Conservation (phyloP, 306 rosid genomes). For the Alnus glutinosa region DNA sequence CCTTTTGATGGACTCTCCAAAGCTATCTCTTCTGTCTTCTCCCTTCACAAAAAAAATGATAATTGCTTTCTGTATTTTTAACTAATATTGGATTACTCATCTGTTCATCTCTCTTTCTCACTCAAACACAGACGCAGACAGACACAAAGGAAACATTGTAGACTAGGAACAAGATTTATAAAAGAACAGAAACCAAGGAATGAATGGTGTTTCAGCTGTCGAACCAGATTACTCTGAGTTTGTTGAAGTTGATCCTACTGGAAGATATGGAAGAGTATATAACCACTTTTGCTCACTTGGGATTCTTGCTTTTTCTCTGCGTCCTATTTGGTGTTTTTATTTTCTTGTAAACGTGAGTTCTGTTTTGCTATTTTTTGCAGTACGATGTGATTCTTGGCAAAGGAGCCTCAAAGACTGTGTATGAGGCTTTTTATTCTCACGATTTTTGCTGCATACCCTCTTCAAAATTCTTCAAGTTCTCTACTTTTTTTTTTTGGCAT, state of each 20-base stretch:
- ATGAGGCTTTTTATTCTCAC: conserved; percentile 35
- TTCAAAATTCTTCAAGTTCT: conserved; percentile 12
- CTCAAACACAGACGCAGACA: neutral
- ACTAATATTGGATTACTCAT: conserved; percentile 5
- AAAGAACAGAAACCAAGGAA: conserved; percentile 37
- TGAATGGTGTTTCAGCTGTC: conserved; percentile 55
- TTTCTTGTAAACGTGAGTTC: neutral
- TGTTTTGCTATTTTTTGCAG: conserved; percentile 40
- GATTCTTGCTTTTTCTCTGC: neutral
- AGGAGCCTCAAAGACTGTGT: conserved; percentile 98
- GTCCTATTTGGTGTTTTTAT: conserved; percentile 18
- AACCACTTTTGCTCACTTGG: neutral
- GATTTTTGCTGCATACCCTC: conserved; percentile 16
- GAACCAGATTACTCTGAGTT: conserved; percentile 59
- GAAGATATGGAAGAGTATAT: conserved; percentile 98
- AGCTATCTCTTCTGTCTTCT: conserved; percentile 16
- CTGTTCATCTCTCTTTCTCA: conserved; percentile 28
- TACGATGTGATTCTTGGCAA: conserved; percentile 93
- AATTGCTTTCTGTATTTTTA: conserved; percentile 15
- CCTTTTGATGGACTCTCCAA: conserved; percentile 46
- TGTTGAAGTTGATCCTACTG: conserved; percentile 95
- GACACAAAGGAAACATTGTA: conserved; percentile 19
- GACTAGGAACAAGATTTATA: conserved; percentile 17
- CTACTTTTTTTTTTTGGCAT: conserved; percentile 1
- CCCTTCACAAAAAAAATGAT: conserved; percentile 31